Evolutionary conservation across 805 yeast genomes (phyloP), one percentile per base, ranked within the genome.

Genomic region (Barnettozyma salicaria): DNA sequence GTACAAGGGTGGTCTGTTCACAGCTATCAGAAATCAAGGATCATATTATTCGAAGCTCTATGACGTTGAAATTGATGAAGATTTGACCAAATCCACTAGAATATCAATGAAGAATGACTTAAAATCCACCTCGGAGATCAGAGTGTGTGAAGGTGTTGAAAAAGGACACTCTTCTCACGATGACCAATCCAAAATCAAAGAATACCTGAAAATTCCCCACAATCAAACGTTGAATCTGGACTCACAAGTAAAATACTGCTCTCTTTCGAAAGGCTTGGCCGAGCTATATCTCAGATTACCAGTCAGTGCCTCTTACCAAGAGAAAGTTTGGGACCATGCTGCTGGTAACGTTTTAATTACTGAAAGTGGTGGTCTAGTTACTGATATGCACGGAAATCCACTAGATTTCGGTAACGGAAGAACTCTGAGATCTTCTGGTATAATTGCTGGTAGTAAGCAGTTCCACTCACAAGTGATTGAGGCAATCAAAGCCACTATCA

Each of bases 261-360:
- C 89, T 12, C 70, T 92, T 31, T 79, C 97, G 9, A 72, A 80
- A 44, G 98, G 98, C 24, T 81, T 82, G 39, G 97, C 96, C 4
- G 97, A 92, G 51, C 73, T 92, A 11, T 92, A 94, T 52, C 67
- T 92, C 43, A 78, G 99, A 49, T 64, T 94, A 41, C 99, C 99
- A 11, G 76, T 80, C 31, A 77, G 72, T 47, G 67, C 76, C 35
- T 61, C 72, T 3, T 92, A 89, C 58, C 73, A 85, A 50, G 99
- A 92, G 58, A 92, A 92, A 61, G 88, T 92, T 42, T 92, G 98
- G 97, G 99, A 92, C 61, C 99, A 92, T 59, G 97, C 97, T 14
- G 94, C 97, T 2, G 99, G 98, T 4, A 81, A 83, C 52, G 68
- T 90, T 11, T 70, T 92, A 43, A 79, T 94, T 31, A 69, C 73